phyloP scores from a whole-genome alignment of 2,329 filamentous ascomycete genomes.

The Blastomyces parvus region DNA sequence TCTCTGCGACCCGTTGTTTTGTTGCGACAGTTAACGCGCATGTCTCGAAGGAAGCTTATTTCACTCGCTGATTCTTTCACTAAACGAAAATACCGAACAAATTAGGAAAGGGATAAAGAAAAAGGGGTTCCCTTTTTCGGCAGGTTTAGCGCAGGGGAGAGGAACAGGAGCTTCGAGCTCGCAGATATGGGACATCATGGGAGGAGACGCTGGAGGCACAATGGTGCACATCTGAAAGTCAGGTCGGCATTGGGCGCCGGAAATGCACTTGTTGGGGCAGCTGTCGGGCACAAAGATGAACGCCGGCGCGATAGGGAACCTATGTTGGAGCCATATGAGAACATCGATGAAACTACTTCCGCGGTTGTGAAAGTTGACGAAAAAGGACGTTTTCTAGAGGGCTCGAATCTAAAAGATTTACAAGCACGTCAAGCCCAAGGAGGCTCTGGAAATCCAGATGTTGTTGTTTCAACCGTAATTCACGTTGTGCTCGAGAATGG shows the following conservation, averaged over 20 bases:
- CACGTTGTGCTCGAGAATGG: constrained; percentile 20
- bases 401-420: neutral
- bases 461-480: constrained; percentile 18
- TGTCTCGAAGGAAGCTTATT: neutral
- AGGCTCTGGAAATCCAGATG: constrained; percentile 10
- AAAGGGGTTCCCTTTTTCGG: neutral
- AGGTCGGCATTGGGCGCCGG: neutral
- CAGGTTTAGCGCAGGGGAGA: neutral
- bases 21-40: neutral
- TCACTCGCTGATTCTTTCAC: neutral
- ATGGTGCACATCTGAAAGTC: neutral
- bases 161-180: neutral
- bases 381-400: neutral
- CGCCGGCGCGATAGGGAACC: constrained; percentile 1
- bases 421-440: constrained; percentile 10
- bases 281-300: constrained; percentile 4
- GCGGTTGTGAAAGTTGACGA: constrained; percentile 1
- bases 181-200: constrained; percentile 12
- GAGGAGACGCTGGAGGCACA: neutral
- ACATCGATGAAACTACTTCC: neutral
- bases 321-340: neutral
- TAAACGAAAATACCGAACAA: neutral
- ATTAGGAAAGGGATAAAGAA: neutral
- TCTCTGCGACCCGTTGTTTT: neutral
- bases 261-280: constrained; percentile 2